Conservation (phyloP, 2,329 filamentous ascomycete species). For the Talaromyces funiculosus region DNA sequence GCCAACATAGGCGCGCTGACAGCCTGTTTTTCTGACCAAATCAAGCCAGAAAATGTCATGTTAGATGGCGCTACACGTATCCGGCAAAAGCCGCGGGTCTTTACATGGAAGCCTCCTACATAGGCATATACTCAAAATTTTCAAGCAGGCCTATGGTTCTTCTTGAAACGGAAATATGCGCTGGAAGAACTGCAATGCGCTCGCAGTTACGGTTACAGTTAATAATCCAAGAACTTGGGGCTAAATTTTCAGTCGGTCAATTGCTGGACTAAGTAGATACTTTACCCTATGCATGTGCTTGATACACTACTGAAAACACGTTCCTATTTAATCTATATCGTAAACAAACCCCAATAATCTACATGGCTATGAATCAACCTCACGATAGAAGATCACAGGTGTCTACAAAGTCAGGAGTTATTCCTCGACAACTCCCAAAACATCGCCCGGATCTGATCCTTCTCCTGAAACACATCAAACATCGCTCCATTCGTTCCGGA, state of each 20-base stretch:
- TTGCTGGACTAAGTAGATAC: not conserved
- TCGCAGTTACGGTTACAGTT: not conserved
- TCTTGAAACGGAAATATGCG: not conserved
- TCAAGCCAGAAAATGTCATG: not conserved
- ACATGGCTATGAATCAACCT: not conserved
- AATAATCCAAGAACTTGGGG: not conserved
- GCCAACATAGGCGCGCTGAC: too few species aligned
- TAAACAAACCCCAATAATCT: not conserved
- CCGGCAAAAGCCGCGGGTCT: not conserved
- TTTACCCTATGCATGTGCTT: not conserved
- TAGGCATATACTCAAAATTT: not conserved
- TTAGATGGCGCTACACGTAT: not conserved
- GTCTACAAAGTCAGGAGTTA: not conserved
- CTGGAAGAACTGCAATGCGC: not conserved
- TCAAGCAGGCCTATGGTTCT: too few species aligned
- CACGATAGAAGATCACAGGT: not conserved
- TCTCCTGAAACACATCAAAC: not conserved
- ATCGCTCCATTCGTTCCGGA: not conserved
- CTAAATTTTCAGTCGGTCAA: not conserved
- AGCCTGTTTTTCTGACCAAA: too few species aligned
- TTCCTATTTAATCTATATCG: not conserved
- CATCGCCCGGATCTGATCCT: not conserved
- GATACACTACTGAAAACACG: not conserved
- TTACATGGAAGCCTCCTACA: not conserved
- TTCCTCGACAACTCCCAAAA: not conserved